phyloP scores from a whole-genome alignment of 371 early-diverging fungal species.

The Zychaea mexicana region DNA sequence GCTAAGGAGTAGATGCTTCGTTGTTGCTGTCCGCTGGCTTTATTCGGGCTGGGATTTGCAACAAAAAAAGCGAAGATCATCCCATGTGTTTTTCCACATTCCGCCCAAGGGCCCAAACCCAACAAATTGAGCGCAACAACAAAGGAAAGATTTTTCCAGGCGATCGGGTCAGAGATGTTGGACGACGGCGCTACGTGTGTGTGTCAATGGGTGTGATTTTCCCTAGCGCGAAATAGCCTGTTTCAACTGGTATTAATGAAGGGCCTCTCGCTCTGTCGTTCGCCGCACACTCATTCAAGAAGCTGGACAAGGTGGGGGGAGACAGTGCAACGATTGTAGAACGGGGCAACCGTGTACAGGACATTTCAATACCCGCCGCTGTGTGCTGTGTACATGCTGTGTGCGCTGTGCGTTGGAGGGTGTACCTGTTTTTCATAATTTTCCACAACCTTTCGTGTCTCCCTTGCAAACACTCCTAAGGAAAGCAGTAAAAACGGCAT shows the following conservation, averaged over 20 bases:
- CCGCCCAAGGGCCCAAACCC: neutral
- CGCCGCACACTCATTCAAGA: too few species aligned
- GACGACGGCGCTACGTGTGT: too few species aligned
- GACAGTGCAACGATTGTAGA: neutral
- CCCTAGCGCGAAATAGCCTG: neutral
- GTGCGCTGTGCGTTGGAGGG: too few species aligned
- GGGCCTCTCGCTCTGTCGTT: too few species aligned
- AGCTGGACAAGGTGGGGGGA: too few species aligned
- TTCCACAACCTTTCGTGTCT: neutral
- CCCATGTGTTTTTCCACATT: constrained; percentile 3
- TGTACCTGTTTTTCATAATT: neutral
- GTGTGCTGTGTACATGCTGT: too few species aligned
- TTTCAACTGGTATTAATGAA: too few species aligned
- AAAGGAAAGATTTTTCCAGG: neutral
- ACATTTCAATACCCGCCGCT: neutral
- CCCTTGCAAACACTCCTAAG: neutral
- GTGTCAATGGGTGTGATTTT: neutral
- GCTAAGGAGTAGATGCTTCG: too few species aligned
- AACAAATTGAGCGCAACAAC: neutral
- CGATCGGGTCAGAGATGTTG: neutral
- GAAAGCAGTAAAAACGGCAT: too few species aligned
- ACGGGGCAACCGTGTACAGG: neutral
- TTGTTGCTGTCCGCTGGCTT: neutral
- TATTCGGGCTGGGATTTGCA: neutral
- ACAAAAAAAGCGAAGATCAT: neutral